Evolutionary conservation across 192 early-diverging fungal genomes (phyloP).

Genomic region (Chytriomyces sp.): DNA sequence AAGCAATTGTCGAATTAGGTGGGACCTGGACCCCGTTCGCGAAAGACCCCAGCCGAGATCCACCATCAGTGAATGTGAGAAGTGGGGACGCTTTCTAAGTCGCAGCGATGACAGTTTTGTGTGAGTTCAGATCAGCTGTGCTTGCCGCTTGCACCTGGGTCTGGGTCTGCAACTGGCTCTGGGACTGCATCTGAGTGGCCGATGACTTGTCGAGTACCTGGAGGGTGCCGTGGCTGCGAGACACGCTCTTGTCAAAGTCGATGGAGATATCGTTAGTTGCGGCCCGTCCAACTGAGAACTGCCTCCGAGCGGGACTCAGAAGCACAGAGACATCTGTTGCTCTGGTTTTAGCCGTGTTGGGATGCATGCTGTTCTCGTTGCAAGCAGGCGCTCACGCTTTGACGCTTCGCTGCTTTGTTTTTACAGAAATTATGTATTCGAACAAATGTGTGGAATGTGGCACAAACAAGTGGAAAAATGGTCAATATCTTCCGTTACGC

Average conservation of each 20-base stretch:
- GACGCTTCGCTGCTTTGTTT: not conserved
- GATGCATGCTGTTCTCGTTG: not conserved
- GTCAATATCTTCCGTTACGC: not conserved
- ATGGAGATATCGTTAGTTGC: conserved; percentile 5
- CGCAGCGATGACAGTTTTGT: not conserved
- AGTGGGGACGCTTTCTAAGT: not conserved
- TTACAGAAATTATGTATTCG: too few species aligned
- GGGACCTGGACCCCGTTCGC: conserved; percentile 12
- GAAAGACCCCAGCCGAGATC: conserved; percentile 21
- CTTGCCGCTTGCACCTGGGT: not conserved
- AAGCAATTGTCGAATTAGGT: not conserved
- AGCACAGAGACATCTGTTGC: not conserved
- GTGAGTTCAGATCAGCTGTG: too few species aligned
- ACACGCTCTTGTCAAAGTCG: conserved; percentile 26
- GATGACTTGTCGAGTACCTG: not conserved
- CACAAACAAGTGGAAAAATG: too few species aligned
- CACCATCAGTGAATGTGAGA: conserved; percentile 8
- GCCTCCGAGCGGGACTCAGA: not conserved
- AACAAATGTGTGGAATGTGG: too few species aligned
- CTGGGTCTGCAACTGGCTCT: not conserved
- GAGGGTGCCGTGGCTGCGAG: conserved; percentile 11
- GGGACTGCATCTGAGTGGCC: too few species aligned
- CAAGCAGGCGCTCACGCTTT: not conserved
- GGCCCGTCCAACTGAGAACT: conserved; percentile 22
- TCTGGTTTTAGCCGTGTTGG: not conserved